These are phyloP conservation scores for Cutaneotrichosporon spelunceum DNA, from an alignment of 1,284 basidiomycete species.

Conservation along the genomic window DNA sequence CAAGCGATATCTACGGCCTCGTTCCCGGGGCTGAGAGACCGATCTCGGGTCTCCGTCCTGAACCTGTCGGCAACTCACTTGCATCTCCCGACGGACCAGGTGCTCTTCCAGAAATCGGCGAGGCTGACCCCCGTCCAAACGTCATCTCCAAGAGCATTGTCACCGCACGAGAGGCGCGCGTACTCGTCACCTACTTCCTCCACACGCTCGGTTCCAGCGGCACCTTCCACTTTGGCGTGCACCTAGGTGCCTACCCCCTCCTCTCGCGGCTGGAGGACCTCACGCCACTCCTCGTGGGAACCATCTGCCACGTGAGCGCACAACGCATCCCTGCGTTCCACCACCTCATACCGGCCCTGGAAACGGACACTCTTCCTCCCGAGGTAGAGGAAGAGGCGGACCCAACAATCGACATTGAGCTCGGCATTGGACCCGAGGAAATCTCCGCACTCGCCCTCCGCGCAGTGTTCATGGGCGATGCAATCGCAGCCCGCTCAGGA, in stretches of 20 bases:
- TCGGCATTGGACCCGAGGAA: slow-evolving; percentile 1
- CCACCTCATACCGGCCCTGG: not conserved
- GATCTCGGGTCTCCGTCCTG: not conserved
- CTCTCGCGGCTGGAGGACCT: not conserved
- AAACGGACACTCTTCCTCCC: not conserved
- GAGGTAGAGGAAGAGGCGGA: slow-evolving; percentile 4
- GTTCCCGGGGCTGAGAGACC: not conserved
- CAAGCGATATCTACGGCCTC: not conserved
- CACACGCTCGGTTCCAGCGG: too few relatives aligned
- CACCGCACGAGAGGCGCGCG: not conserved
- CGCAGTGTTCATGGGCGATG: not conserved
- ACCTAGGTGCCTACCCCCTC: not conserved
- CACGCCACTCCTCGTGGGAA: not conserved
- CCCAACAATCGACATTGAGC: slow-evolving; percentile 9
- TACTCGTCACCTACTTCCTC: not conserved
- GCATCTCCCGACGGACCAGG: too few relatives aligned
- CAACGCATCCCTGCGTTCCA: not conserved
- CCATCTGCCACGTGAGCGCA: not conserved
- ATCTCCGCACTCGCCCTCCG: slow-evolving; percentile 4
- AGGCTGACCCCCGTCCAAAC: slow-evolving; percentile 3
- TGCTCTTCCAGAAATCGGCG: not conserved
- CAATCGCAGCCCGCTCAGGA: not conserved
- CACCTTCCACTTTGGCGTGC: not conserved
- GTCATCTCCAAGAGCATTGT: not conserved
- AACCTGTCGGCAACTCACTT: not conserved